A percentile compares a stretch with the other conserved stretches of the same genome.
These are phyloP conservation scores for Delphinella strobiligena DNA, from an alignment of 2,329 filamentous ascomycete species.

Conservation along the genomic window DNA sequence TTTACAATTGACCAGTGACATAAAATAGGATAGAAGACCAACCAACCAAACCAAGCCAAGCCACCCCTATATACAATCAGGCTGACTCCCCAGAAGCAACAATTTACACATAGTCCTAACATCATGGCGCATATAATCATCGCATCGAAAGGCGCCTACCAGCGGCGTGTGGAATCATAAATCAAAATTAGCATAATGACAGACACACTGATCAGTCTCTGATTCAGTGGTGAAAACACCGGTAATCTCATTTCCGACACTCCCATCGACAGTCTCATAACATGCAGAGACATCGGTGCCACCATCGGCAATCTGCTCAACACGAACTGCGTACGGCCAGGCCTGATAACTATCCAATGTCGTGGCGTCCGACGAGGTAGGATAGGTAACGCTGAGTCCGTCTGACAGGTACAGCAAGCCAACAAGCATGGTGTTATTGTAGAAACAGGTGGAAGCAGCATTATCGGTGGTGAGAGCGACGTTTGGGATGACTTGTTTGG, in stretches of 20 bases:
- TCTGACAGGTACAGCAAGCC: constrained; percentile 42
- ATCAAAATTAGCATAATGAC: constrained; percentile 32
- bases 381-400: constrained; percentile 10
- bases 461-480: constrained; percentile 31
- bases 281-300: constrained; percentile 44
- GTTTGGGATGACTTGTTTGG: constrained; percentile 41
- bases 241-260: constrained; percentile 23
- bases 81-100: too few species aligned
- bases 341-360: constrained; percentile 21
- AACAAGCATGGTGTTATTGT: constrained; percentile 42
- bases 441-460: constrained; percentile 44
- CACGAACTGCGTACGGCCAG: constrained; percentile 49
- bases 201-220: constrained; percentile 28
- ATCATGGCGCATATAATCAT: too few species aligned
- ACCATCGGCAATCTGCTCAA: constrained; percentile 39
- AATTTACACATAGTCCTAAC: too few species aligned
- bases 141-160: too few species aligned
- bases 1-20: too few species aligned
- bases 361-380: constrained; percentile 7
- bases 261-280: constrained; percentile 28
- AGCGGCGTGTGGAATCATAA: background rate
- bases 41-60: too few species aligned
- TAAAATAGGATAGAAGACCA: too few species aligned
- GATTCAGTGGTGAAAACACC: constrained; percentile 24
- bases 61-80: too few species aligned